Evolutionary conservation across 2,329 filamentous ascomycete genomes (phyloP).

Genomic region (Pseudocercospora fuligena): DNA sequence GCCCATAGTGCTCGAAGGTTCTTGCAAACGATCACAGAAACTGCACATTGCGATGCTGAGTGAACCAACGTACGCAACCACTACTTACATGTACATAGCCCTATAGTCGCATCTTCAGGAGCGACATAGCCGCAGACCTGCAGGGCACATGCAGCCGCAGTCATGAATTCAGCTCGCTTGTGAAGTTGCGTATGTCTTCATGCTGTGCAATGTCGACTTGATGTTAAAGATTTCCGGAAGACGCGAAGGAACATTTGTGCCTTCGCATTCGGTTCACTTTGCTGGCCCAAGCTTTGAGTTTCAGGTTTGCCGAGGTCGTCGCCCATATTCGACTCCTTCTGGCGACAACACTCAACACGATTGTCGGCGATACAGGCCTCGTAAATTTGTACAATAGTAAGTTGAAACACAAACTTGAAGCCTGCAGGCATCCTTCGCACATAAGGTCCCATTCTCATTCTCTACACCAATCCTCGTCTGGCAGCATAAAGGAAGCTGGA

Average conservation of each 20-base stretch:
- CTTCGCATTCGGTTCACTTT: not conserved
- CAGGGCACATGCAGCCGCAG: not conserved
- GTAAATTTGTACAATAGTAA: not conserved
- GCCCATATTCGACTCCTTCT: not conserved
- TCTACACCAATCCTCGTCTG: not conserved
- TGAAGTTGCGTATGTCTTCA: not conserved
- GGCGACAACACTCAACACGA: not conserved
- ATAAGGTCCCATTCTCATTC: not conserved
- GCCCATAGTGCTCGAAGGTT: constrained; percentile 5
- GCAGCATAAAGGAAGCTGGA: not conserved
- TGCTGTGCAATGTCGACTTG: not conserved
- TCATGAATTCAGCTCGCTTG: not conserved
- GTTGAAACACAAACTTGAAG: not conserved
- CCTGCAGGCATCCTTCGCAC: not conserved
- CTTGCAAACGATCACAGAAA: not conserved
- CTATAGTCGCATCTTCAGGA: not conserved
- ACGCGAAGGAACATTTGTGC: not conserved
- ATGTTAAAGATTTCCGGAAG: not conserved
- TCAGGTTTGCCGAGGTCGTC: not conserved
- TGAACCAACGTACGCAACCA: not conserved
- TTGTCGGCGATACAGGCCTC: not conserved
- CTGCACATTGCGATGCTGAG: not conserved
- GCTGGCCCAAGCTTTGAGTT: constrained; percentile 5
- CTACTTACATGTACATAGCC: not conserved
- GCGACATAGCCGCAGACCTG: not conserved